Evolutionary conservation across 306 rosid genomes (phyloP), one percentile per base, ranked within the genome.

Genomic region (Cucurbita moschata): DNA sequence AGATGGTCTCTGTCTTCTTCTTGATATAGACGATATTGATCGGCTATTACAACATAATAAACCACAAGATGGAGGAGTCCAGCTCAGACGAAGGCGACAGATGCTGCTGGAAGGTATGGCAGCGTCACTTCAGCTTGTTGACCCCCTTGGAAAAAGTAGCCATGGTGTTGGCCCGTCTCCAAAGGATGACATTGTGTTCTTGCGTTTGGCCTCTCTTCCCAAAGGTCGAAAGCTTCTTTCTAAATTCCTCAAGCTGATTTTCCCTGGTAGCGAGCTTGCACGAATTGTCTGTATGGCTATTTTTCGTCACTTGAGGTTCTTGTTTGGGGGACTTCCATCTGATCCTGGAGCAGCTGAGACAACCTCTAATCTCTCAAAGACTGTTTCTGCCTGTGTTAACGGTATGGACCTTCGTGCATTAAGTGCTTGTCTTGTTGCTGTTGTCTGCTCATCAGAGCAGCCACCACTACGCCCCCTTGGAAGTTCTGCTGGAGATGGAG

Each of bases 381-480:
- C 87, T 42, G 96, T 89, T 71, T 85, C 99, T 58, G 59, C 63
- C 49, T 88, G 96, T 79, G 77, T 87, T 46, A 77, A 62, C 15
- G 90, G 82, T 19, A 95, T 89, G 99, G 99, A 95, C 83, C 97
- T 95, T 57, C 85, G 91, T 81, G 83, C 91, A 38, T 84, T 95
- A 15, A 95, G 99, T 80, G 96, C 91, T 78, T 91, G 97, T 81
- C 93, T 95, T 62, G 99, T 94, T 56, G 96, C 99, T 6, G 96
- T 87, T 37, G 96, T 91, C 75, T 95, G 92, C 79, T 89, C 97
- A 59, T 88, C 89, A 0, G 93, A 95, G 86, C 90, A 86, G 67
- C 97, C 97, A 14, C 99, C 99, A 13, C 76, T 95, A 52, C 97
- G 96, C 11, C 99, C 99, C 43, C 88, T 95, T 79, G 97, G 97